Conservation (phyloP, 805 yeast species). For the Yamadazyma olivae region DNA sequence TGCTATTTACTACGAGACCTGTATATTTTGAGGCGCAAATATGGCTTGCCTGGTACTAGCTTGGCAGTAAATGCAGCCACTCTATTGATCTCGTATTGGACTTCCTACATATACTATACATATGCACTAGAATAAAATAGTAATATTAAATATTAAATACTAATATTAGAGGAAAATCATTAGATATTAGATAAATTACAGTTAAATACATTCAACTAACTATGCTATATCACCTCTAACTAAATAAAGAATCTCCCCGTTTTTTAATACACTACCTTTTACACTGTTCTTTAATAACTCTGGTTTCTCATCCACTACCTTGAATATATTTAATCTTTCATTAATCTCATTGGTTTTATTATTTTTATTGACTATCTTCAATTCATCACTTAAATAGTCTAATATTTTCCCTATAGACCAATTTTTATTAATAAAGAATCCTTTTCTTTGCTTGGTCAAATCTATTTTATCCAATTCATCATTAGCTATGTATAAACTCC, state of each 20-base stretch:
- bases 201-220: no score
- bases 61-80: neutral
- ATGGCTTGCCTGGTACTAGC: no score
- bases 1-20: no score
- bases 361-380: conserved; percentile 49
- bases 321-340: conserved; percentile 48
- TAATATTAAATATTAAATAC: no score
- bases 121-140: no score
- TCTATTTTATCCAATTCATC: conserved; percentile 22
- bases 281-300: conserved; percentile 26
- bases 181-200: no score
- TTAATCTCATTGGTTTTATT: conserved; percentile 40
- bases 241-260: conserved; percentile 51
- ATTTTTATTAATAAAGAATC: conserved; percentile 47
- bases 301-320: conserved; percentile 28
- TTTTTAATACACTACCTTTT: conserved; percentile 36
- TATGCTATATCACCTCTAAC: conserved; percentile 49
- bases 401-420: conserved; percentile 63
- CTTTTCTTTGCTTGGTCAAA: conserved; percentile 23
- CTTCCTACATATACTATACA: no score
- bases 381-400: conserved; percentile 48
- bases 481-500: conserved; percentile 38
- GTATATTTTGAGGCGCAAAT: no score
- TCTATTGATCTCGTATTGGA: neutral
- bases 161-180: no score